A percentile compares a stretch with the other conserved stretches of the same genome.
Evolutionary conservation across 441 rosid species (phyloP).

Genomic region (Erysimum pusillum): DNA sequence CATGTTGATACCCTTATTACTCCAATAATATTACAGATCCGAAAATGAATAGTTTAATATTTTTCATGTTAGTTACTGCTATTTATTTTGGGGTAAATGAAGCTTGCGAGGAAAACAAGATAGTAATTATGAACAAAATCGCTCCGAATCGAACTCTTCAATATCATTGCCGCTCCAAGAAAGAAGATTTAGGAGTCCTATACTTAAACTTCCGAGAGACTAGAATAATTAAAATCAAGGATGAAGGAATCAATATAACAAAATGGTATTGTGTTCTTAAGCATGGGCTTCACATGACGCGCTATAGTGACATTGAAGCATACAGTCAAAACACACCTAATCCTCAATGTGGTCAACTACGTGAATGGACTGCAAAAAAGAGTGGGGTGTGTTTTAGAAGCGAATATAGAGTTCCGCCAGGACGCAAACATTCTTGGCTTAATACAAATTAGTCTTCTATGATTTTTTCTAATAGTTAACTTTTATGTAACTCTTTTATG

Average conservation of each 20-base stretch:
- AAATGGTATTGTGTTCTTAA: background rate
- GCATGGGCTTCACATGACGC: no score
- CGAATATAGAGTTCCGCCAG: no score
- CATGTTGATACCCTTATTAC: background rate
- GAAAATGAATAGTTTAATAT: background rate
- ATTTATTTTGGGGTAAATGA: background rate
- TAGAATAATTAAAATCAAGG: background rate
- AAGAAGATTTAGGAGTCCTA: background rate
- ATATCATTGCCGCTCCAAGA: background rate
- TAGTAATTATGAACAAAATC: background rate
- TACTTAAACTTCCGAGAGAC: background rate
- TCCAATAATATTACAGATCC: background rate
- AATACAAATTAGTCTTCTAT: no score
- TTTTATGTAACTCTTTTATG: no score
- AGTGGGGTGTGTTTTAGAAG: no score
- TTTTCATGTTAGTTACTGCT: background rate
- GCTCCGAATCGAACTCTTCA: background rate
- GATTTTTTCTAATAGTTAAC: no score
- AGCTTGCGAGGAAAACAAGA: background rate
- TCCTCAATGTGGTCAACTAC: no score
- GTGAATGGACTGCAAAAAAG: no score
- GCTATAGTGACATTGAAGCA: no score
- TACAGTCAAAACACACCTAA: no score
- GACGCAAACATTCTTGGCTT: no score
- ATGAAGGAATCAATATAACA: background rate